phyloP scores from a whole-genome alignment of 371 early-diverging fungal species.

The Mortierella sp. region DNA sequence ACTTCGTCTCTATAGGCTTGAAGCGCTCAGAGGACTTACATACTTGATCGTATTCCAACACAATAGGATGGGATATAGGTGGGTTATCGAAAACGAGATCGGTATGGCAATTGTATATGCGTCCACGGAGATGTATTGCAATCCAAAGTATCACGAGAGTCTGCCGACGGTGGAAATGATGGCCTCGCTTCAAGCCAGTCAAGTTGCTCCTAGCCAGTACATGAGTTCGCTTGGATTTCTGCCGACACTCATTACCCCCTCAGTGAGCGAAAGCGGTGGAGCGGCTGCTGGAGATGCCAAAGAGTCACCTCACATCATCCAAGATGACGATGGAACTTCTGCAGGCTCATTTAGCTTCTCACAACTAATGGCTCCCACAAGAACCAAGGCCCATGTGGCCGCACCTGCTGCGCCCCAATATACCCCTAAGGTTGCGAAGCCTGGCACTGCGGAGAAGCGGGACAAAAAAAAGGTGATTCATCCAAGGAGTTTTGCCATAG shows the following conservation, averaged over 20 bases:
- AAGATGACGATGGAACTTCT: neutral
- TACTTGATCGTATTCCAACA: neutral
- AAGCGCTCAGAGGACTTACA: neutral
- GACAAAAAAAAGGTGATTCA: conserved; percentile 37
- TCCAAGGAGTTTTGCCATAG: neutral
- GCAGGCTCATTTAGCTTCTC: too few species aligned
- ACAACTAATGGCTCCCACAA: too few species aligned
- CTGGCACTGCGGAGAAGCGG: conserved; percentile 3
- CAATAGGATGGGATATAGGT: conserved; percentile 42
- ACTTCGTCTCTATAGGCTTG: too few species aligned
- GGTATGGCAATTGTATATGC: conserved; percentile 35
- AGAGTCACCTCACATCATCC: conserved; percentile 2
- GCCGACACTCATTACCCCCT: neutral
- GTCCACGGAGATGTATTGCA: conserved; percentile 40
- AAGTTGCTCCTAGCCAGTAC: neutral
- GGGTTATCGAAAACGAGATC: conserved; percentile 43
- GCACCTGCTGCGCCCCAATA: too few species aligned
- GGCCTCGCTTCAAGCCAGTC: conserved; percentile 15
- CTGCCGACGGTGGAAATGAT: conserved; percentile 22
- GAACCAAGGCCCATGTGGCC: too few species aligned
- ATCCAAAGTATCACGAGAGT: conserved; percentile 32
- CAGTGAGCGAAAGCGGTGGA: neutral
- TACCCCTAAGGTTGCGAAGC: neutral
- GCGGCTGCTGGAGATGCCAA: neutral
- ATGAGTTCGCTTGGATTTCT: neutral